These are phyloP conservation scores for Coccomyxa subellipsoidea DNA, from an alignment of 163 green algal species.

Conservation along the genomic window DNA sequence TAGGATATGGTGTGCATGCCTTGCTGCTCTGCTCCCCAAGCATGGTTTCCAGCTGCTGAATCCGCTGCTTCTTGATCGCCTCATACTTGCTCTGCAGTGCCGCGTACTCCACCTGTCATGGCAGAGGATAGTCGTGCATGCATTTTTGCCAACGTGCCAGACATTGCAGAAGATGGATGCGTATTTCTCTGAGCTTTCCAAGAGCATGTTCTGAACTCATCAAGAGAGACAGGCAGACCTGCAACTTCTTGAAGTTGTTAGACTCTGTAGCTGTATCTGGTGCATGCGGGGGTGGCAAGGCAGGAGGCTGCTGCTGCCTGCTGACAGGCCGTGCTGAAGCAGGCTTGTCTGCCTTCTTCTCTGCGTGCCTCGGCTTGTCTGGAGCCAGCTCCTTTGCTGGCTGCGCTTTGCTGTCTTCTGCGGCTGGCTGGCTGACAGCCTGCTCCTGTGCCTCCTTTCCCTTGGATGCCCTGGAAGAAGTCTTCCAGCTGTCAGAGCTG, in stretches of 20 bases:
- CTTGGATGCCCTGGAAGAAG: not conserved
- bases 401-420: not conserved
- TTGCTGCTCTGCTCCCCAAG: constrained; percentile 7
- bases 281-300: not conserved
- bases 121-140: no score
- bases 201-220: no score
- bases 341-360: not conserved
- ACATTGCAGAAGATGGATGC: not conserved
- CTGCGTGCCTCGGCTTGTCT: not conserved
- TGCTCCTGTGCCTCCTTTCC: not conserved
- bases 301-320: no score
- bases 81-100: constrained; percentile 19
- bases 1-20: not conserved
- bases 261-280: not conserved
- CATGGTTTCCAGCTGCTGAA: constrained; percentile 16
- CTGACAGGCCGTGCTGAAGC: not conserved
- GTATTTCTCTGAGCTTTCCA: no score
- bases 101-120: constrained; percentile 16
- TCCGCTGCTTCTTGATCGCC: constrained; percentile 14
- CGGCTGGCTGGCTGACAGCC: not conserved
- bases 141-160: no score
- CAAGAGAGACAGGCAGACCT: not conserved
- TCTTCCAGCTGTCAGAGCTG: not conserved
- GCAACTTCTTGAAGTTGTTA: not conserved
- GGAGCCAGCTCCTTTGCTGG: not conserved